Conservation (phyloP, 495 filamentous ascomycete genomes). For the Bacidia gigantensis region DNA sequence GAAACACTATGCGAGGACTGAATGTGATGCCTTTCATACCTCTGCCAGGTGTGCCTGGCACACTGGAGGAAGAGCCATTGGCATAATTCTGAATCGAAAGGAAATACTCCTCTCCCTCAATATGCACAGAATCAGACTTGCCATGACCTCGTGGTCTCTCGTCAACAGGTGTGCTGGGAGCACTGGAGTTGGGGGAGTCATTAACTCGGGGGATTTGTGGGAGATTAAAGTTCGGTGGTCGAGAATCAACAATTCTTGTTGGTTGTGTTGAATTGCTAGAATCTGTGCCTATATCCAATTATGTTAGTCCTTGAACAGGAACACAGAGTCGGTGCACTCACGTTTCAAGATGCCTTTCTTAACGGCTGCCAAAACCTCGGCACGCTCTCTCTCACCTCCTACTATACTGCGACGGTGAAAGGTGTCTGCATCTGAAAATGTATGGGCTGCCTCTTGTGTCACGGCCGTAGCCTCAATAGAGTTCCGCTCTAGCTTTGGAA, state of each 20-base stretch:
- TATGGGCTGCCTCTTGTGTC: slow-evolving; percentile 24
- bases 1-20: slow-evolving; percentile 83
- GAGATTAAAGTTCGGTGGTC: slow-evolving; percentile 34
- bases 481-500: slow-evolving; percentile 75
- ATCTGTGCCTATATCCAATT: slow-evolving; percentile 40
- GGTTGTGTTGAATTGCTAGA: slow-evolving; percentile 57
- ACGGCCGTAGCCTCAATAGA: slow-evolving; percentile 48
- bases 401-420: slow-evolving; percentile 64
- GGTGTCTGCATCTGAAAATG: slow-evolving; percentile 42
- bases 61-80: slow-evolving; percentile 50
- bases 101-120: slow-evolving; percentile 83
- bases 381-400: slow-evolving; percentile 78
- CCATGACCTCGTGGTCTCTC: slow-evolving; percentile 45
- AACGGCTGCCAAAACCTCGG: slow-evolving; percentile 77
- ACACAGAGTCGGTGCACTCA: slow-evolving; percentile 31
- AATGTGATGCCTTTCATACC: slow-evolving; percentile 63
- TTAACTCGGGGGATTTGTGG: slow-evolving; percentile 43
- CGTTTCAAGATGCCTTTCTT: slow-evolving; percentile 93
- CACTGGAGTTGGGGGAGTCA: slow-evolving; percentile 69
- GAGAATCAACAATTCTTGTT: slow-evolving; percentile 39
- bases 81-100: slow-evolving; percentile 52
- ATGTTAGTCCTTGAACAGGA: slow-evolving; percentile 13
- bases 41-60: slow-evolving; percentile 57
- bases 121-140: slow-evolving; percentile 51
- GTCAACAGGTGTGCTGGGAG: slow-evolving; percentile 69